Conservation (phyloP, 2,329 filamentous ascomycete genomes). For the Trichoderma sp. region DNA sequence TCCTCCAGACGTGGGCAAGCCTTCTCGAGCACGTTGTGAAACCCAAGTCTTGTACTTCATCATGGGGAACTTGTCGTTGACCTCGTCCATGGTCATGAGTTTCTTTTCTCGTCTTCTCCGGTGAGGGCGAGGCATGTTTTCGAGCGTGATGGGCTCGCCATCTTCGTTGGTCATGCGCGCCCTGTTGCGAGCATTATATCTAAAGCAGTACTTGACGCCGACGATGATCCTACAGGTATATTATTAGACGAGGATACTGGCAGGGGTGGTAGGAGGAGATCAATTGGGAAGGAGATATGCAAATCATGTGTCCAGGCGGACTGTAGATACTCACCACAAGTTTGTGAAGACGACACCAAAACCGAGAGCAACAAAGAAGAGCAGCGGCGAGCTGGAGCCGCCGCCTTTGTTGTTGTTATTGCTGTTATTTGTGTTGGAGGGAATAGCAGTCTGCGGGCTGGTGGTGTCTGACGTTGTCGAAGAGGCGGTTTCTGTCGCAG, state of each 20-base stretch:
- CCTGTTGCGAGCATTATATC: slow-evolving; percentile 93
- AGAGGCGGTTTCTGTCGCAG: slow-evolving; percentile 25
- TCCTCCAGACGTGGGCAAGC: slow-evolving; percentile 79
- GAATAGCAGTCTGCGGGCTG: slow-evolving; percentile 21
- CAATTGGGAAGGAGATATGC: neutral
- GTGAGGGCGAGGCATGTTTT: slow-evolving; percentile 80
- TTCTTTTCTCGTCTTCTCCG: slow-evolving; percentile 93
- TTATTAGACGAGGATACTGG: slow-evolving; percentile 3
- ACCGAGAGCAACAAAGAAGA: slow-evolving; percentile 90
- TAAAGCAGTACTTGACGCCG: slow-evolving; percentile 98
- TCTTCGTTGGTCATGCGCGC: slow-evolving; percentile 74
- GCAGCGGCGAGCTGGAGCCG: slow-evolving; percentile 43
- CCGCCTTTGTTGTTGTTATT: slow-evolving; percentile 25
- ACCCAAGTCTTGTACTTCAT: slow-evolving; percentile 97
- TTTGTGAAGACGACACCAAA: slow-evolving; percentile 99
- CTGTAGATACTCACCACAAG: slow-evolving; percentile 69
- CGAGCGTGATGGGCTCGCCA: slow-evolving; percentile 83
- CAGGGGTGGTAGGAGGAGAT: neutral
- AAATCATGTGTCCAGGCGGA: neutral
- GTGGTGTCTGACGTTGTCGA: slow-evolving; percentile 20
- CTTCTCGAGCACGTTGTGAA: slow-evolving; percentile 75
- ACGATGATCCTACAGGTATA: slow-evolving; percentile 81
- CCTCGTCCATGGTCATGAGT: slow-evolving; percentile 97
- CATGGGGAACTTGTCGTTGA: slow-evolving; percentile 94
- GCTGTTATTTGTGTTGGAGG: slow-evolving; percentile 22